Evolutionary conservation across 495 filamentous ascomycete species (phyloP).

Genomic region (Hamigera avellanea): DNA sequence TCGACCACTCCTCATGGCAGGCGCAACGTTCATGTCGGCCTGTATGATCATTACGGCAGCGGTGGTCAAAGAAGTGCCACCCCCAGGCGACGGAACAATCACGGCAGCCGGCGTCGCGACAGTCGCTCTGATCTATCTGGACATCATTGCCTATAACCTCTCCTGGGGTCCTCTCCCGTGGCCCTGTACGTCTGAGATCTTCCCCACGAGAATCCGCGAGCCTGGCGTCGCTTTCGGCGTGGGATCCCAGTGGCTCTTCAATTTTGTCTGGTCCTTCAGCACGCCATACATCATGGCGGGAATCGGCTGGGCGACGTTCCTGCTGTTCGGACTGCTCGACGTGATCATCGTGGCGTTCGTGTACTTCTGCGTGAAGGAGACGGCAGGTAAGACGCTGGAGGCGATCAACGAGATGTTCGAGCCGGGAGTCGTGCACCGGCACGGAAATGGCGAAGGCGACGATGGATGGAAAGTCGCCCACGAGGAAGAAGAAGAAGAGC

Average conservation of each 20-base stretch:
- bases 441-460: no score
- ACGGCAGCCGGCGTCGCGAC: constrained; percentile 29
- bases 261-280: constrained; percentile 39
- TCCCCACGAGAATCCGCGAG: constrained; percentile 38
- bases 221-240: constrained; percentile 35
- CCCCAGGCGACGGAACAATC: constrained; percentile 20
- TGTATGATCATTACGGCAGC: constrained; percentile 46
- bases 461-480: no score
- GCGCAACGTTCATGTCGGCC: constrained; percentile 37
- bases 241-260: constrained; percentile 42
- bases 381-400: constrained; percentile 61
- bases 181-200: constrained; percentile 34
- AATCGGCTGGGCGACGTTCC: constrained; percentile 38
- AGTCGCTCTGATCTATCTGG: constrained; percentile 38
- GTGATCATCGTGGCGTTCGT: constrained; percentile 29
- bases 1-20: constrained; percentile 37
- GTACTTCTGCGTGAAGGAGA: constrained; percentile 43
- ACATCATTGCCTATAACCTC: constrained; percentile 33
- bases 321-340: constrained; percentile 34
- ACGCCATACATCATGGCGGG: constrained; percentile 40
- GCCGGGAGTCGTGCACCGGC: constrained; percentile 1
- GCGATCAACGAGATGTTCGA: constrained; percentile 56
- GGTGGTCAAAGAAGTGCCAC: constrained; percentile 40
- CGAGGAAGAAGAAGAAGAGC: no score
- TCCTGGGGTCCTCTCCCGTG: constrained; percentile 28